These are phyloP conservation scores for Chlamydomonas reinhardtii DNA, from an alignment of 163 green algal species.

Conservation along the genomic window DNA sequence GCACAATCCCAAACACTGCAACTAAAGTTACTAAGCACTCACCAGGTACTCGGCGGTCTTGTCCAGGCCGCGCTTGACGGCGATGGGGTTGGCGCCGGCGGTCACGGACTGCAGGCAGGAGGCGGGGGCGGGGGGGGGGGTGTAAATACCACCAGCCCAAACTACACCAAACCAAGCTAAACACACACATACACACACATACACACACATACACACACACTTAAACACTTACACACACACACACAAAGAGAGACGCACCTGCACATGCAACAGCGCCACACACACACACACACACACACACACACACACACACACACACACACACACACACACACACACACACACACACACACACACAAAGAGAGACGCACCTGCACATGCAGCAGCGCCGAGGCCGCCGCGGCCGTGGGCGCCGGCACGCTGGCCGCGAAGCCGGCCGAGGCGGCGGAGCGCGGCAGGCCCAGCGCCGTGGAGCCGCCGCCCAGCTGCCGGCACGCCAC, in stretches of 20 bases:
- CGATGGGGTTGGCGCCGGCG: constrained; percentile 95
- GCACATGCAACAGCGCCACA: constrained; percentile 23
- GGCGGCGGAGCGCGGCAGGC: neutral
- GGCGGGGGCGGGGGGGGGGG: neutral
- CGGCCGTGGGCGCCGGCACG: neutral
- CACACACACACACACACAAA: too few species aligned
- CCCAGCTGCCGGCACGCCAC: constrained; percentile 23
- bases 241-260: neutral
- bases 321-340: too few species aligned
- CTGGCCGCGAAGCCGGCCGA: neutral
- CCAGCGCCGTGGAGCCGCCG: neutral
- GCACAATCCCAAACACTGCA: too few species aligned
- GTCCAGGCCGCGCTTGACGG: constrained; percentile 98
- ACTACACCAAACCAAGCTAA: too few species aligned
- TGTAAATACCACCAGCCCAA: too few species aligned
- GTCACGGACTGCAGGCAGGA: constrained; percentile 81
- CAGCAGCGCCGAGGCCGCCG: neutral
- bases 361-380: constrained; percentile 13
- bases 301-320: too few species aligned
- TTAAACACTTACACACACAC: too few species aligned
- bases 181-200: too few species aligned
- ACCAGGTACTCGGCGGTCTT: constrained; percentile 93
- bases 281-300: too few species aligned
- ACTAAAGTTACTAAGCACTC: too few species aligned
- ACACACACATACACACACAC: too few species aligned